Evolutionary conservation across 1,139 yeast genomes (phyloP).

Genomic region (Kodamaea fungicola): DNA sequence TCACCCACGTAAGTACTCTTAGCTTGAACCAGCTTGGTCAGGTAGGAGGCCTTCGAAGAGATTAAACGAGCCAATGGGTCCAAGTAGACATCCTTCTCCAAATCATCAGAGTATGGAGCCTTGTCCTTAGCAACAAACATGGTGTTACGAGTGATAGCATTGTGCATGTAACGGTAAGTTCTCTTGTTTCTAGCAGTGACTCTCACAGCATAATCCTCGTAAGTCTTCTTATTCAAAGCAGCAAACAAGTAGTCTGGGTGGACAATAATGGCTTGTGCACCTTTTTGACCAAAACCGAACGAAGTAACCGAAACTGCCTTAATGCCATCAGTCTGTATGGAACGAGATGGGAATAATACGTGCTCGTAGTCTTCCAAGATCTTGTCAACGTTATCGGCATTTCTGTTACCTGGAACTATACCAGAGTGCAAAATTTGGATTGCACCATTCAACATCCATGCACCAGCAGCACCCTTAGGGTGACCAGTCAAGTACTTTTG

Average conservation of each 20-base stretch:
- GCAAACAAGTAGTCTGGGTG: slow-evolving; percentile 94
- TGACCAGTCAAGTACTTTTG: slow-evolving; percentile 99
- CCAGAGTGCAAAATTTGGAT: slow-evolving; percentile 90
- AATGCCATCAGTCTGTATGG: slow-evolving; percentile 92
- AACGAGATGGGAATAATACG: slow-evolving; percentile 90
- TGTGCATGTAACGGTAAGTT: slow-evolving; percentile 95
- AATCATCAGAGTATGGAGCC: slow-evolving; percentile 86
- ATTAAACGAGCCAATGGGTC: slow-evolving; percentile 91
- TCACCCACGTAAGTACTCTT: slow-evolving; percentile 32
- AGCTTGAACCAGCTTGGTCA: slow-evolving; percentile 38
- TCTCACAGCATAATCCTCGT: slow-evolving; percentile 64
- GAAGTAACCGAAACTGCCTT: slow-evolving; percentile 97
- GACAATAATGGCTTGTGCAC: slow-evolving; percentile 90
- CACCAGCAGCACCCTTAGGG: slow-evolving; percentile 99
- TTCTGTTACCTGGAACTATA: slow-evolving; percentile 97
- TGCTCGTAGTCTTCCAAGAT: slow-evolving; percentile 77
- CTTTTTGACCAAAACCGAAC: slow-evolving; percentile 99
- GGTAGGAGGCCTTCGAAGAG: slow-evolving; percentile 50
- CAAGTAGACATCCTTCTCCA: slow-evolving; percentile 86
- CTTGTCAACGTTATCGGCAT: slow-evolving; percentile 94
- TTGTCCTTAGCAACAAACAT: slow-evolving; percentile 91
- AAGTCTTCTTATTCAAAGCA: slow-evolving; percentile 66
- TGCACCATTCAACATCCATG: slow-evolving; percentile 99
- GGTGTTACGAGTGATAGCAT: slow-evolving; percentile 86
- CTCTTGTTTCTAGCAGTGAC: slow-evolving; percentile 80